Conservation (phyloP, 2,329 filamentous ascomycete species). For the Gnomoniopsis smithogilvyi region DNA sequence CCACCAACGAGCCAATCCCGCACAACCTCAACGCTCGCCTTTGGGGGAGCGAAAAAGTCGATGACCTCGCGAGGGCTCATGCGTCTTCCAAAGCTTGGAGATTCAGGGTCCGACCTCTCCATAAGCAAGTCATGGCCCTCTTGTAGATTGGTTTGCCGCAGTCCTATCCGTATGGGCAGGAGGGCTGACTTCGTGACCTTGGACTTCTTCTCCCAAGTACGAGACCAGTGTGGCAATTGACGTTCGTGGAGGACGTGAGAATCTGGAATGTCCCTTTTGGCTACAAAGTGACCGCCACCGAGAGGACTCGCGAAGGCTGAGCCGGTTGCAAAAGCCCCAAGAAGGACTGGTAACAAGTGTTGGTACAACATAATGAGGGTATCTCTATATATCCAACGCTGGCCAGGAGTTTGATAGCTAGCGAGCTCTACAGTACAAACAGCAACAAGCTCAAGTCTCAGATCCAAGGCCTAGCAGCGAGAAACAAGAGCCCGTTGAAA, state of each 20-base stretch:
- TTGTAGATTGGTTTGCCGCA: conserved; percentile 27
- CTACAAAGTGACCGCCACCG: background rate
- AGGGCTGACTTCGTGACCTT: conserved; percentile 22
- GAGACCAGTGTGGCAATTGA: conserved; percentile 23
- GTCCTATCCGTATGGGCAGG: conserved; percentile 27
- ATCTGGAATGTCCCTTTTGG: conserved; percentile 4
- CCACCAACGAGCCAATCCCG: conserved; percentile 11
- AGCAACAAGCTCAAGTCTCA: background rate
- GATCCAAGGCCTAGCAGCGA: no score
- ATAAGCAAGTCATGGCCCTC: conserved; percentile 28
- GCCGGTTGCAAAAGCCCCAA: background rate
- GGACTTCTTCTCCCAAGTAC: conserved; percentile 25
- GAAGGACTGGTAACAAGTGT: background rate
- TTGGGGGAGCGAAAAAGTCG: conserved; percentile 32
- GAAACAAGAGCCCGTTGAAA: no score
- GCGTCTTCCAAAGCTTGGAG: conserved; percentile 33
- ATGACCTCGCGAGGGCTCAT: conserved; percentile 30
- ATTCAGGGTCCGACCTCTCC: conserved; percentile 26
- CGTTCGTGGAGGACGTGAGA: conserved; percentile 31
- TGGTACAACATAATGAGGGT: background rate
- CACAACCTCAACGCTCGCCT: conserved; percentile 28
- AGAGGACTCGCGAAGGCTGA: conserved; percentile 6
- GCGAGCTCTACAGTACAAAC: background rate
- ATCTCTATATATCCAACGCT: background rate
- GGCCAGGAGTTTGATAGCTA: background rate